Base-by-base conservation (phyloP, 2,329 filamentous ascomycete species). In the Diaporthe capsici region DNA sequence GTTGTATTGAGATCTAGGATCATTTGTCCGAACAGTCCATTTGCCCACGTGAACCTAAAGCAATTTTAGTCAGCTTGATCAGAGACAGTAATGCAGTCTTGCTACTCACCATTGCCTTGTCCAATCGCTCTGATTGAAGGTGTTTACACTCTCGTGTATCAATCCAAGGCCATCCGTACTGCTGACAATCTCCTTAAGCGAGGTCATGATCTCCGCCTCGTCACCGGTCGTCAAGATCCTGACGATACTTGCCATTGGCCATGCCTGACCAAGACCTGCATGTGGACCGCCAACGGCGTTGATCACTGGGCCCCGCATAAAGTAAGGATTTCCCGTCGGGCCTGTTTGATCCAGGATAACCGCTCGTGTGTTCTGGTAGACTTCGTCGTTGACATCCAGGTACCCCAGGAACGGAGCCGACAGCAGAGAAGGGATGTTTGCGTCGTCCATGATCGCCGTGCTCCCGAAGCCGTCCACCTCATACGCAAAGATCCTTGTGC, bases 201-300 rank as follows among this genome's bases (percentile, higher is more conserved):
- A 89, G n/a, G 84, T 83, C 51, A 85, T 84, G 75, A 98, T 97
- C 86, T 97, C 95, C 0, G 87, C 87, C 71, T 96, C 94, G 75
- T 94, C 89, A 60, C 95, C 89, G 53, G 90, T 92, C 1, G 95
- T 98, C 88, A 96, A 90, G 44, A 94, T 93, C 82, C 94, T 92
- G 75, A 96, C 91, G 61, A 98, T 91, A 78, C 94, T 88, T 60
- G 92, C 94, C 94, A 98, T 97, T 2, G 95, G 95, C 95, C 95
- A 98, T 22, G 94, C 95, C 81, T 93, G 92, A 75, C 92, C 89
- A 4, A 95, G 89, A 0, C 88, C 87, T 10, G 86, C 82, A 78
- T 90, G 89, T 39, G 88, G 88, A 0, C 88, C 88, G 22, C 89
- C 89, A 0, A 88, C 86, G 39, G 86, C 86, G 77, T 86, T 89